A percentile compares a stretch with the other conserved stretches of the same genome.
Evolutionary conservation across 2,329 filamentous ascomycete genomes (phyloP).

Genomic region (Epichloe sylvatica): DNA sequence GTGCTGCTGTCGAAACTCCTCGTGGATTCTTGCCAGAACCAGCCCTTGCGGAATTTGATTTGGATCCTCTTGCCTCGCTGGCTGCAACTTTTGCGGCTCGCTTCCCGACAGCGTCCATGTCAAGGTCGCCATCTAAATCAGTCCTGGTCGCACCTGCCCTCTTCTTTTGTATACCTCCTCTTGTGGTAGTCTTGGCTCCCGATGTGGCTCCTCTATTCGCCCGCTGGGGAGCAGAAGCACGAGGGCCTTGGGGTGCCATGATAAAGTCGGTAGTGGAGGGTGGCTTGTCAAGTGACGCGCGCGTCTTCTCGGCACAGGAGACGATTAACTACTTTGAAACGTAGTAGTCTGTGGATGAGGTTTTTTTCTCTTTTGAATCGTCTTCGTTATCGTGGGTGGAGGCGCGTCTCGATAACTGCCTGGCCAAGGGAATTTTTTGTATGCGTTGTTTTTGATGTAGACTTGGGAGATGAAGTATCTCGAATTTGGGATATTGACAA

Average conservation of each 20-base stretch:
- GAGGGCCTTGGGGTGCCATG: conserved; percentile 24
- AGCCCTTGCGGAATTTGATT: conserved; percentile 17
- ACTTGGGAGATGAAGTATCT: background rate
- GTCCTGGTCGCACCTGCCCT: conserved; percentile 24
- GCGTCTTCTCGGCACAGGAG: conserved; percentile 1
- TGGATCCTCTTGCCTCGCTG: conserved; percentile 15
- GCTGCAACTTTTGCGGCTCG: conserved; percentile 19
- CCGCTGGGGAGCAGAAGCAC: conserved; percentile 14
- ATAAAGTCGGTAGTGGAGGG: background rate
- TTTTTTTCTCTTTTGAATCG: background rate
- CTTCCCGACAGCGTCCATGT: conserved; percentile 34
- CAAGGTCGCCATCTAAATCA: conserved; percentile 46
- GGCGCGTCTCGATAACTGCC: conserved; percentile 6
- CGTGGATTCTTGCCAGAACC: conserved; percentile 11
- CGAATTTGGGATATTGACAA: background rate
- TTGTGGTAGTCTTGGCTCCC: conserved; percentile 19
- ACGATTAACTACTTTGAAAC: background rate
- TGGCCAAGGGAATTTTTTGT: conserved; percentile 1
- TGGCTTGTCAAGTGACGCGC: background rate
- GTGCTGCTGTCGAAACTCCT: conserved; percentile 24
- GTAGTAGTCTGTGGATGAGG: background rate
- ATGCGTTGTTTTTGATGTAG: background rate
- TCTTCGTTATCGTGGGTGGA: conserved; percentile 6
- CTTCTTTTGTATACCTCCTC: conserved; percentile 39
- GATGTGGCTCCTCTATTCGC: conserved; percentile 17